Percentiles rank a stretch among this genome's conserved stretches.
Evolutionary conservation across 495 filamentous ascomycete species (phyloP).

Genomic region (Cladorrhinum samala): DNA sequence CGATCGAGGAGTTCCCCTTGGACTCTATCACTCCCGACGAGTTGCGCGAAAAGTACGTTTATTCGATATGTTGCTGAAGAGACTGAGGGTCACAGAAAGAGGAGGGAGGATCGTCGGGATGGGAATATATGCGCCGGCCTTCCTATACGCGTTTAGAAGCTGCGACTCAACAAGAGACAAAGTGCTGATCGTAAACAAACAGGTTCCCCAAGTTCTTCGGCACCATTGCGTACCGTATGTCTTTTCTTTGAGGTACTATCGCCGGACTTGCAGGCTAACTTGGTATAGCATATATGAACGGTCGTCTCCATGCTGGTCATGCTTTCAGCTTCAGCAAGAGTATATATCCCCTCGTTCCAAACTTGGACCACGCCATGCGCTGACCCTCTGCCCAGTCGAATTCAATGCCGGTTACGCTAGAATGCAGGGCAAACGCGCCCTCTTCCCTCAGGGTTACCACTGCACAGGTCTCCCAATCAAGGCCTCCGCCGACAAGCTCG

Average conservation of each 20-base stretch:
- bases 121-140: too few relatives aligned
- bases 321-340: conserved; percentile 84
- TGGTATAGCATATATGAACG: conserved; percentile 77
- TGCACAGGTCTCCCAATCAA: conserved; percentile 98
- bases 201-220: conserved; percentile 79
- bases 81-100: background rate
- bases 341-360: conserved; percentile 76
- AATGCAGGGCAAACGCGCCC: conserved; percentile 79
- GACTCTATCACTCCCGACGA: conserved; percentile 62
- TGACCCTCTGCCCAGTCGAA: conserved; percentile 74
- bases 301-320: conserved; percentile 86
- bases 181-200: background rate
- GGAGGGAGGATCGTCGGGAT: background rate
- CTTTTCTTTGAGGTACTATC: background rate
- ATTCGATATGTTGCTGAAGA: background rate
- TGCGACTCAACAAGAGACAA: too few relatives aligned
- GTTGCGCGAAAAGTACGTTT: conserved; percentile 59
- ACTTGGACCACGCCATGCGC: conserved; percentile 34
- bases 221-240: conserved; percentile 76
- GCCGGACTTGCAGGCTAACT: background rate
- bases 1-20: conserved; percentile 64
- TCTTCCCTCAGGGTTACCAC: conserved; percentile 92
- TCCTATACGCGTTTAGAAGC: too few relatives aligned
- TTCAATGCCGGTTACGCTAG: conserved; percentile 76
- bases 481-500: conserved; percentile 90